A percentile compares a stretch with the other conserved stretches of the same genome.
Conservation (phyloP, 164 flowering plant genomes). For the Akebia trifoliata region DNA sequence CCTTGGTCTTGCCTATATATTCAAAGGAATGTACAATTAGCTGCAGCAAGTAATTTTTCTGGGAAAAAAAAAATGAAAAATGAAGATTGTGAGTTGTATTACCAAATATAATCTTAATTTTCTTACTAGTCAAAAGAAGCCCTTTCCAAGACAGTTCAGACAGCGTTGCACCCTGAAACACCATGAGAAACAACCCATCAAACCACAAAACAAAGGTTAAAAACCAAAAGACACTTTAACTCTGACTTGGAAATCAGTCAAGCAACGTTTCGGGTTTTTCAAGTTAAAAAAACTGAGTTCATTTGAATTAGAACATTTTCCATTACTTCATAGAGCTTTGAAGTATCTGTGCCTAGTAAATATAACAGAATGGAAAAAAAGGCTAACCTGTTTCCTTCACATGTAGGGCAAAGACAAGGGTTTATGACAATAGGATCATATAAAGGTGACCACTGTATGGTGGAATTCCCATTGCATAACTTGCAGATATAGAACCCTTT, state of each 20-base stretch:
- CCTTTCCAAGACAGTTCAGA: conserved; percentile 65
- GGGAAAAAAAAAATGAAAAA: not conserved
- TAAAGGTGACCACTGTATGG: conserved; percentile 75
- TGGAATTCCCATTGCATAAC: conserved; percentile 59
- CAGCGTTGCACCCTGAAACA: conserved; percentile 64
- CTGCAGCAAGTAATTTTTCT: not conserved
- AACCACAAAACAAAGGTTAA: not conserved
- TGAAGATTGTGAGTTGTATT: not conserved
- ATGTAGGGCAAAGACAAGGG: conserved; percentile 81
- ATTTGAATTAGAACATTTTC: not conserved
- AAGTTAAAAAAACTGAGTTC: not conserved
- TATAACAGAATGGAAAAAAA: not conserved
- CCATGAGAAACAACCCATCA: conserved; percentile 10
- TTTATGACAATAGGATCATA: conserved; percentile 59
- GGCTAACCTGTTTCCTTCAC: conserved; percentile 65
- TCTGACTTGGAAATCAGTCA: not conserved
- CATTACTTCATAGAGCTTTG: not conserved
- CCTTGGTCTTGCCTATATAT: too few species aligned
- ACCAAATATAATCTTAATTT: not conserved
- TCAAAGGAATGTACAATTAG: not conserved
- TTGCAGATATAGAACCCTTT: conserved; percentile 69
- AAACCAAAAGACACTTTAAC: not conserved
- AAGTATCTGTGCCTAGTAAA: not conserved
- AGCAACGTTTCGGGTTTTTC: not conserved
- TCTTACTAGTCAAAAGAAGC: conserved; percentile 32